Evolutionary conservation across 1,139 yeast genomes (phyloP).

Genomic region (Blastobotrys malaysiensis): DNA sequence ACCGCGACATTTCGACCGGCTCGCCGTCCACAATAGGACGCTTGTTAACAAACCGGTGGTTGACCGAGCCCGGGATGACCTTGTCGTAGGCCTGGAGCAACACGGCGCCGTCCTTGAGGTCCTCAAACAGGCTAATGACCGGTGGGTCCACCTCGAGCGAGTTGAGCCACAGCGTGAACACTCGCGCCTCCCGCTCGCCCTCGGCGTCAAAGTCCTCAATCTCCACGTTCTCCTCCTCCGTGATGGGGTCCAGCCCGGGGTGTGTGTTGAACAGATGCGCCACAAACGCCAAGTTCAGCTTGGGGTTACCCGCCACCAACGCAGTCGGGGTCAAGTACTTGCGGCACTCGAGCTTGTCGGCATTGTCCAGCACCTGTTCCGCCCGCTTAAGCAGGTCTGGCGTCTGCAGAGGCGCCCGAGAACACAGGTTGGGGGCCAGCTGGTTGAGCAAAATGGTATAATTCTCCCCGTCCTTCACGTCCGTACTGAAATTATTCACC

Average conservation of each 20-base stretch:
- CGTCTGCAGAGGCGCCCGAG: slow-evolving; percentile 73
- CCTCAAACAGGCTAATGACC: slow-evolving; percentile 86
- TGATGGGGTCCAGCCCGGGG: slow-evolving; percentile 95
- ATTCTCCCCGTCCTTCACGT: slow-evolving; percentile 91
- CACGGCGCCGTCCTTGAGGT: slow-evolving; percentile 86
- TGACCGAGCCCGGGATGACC: slow-evolving; percentile 90
- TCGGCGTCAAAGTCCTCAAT: slow-evolving; percentile 92
- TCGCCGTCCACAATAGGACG: slow-evolving; percentile 57
- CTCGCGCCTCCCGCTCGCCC: slow-evolving; percentile 99
- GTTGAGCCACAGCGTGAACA: slow-evolving; percentile 94
- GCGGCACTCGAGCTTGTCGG: slow-evolving; percentile 88
- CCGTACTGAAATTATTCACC: slow-evolving; percentile 79
- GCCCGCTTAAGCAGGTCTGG: slow-evolving; percentile 72
- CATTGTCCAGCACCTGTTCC: slow-evolving; percentile 75
- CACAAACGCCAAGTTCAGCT: slow-evolving; percentile 91
- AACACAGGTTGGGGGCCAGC: slow-evolving; percentile 78
- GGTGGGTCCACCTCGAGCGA: slow-evolving; percentile 95
- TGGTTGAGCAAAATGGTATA: slow-evolving; percentile 86
- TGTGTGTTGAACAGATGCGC: slow-evolving; percentile 94
- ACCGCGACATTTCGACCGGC: slow-evolving; percentile 62
- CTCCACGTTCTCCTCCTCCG: slow-evolving; percentile 84
- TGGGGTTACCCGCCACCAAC: slow-evolving; percentile 92
- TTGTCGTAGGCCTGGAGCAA: slow-evolving; percentile 91
- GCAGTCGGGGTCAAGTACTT: slow-evolving; percentile 92
- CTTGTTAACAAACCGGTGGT: slow-evolving; percentile 75